Evolutionary conservation across 371 early-diverging fungal genomes (phyloP).

Genomic region (Mortierella sp.): DNA sequence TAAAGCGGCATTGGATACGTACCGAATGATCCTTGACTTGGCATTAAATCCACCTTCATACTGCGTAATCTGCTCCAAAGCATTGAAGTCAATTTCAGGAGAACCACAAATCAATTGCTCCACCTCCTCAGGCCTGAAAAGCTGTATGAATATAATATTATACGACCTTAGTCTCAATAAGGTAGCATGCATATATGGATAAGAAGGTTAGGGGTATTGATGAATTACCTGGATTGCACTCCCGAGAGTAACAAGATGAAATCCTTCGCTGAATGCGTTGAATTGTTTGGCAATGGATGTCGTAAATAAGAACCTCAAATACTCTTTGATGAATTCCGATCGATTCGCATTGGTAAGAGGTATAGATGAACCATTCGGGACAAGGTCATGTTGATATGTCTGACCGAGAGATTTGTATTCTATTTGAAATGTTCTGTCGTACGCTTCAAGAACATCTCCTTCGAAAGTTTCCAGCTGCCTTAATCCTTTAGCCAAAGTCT

Average conservation of each 20-base stretch:
- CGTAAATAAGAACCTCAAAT: slow-evolving; percentile 68
- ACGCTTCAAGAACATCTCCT: slow-evolving; percentile 87
- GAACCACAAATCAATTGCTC: slow-evolving; percentile 97
- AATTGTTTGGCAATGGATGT: slow-evolving; percentile 84
- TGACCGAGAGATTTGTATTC: slow-evolving; percentile 84
- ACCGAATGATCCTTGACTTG: slow-evolving; percentile 75
- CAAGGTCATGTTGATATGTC: slow-evolving; percentile 73
- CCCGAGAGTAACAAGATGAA: slow-evolving; percentile 88
- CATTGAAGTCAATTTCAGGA: slow-evolving; percentile 88
- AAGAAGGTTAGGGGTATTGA: neutral
- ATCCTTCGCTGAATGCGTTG: slow-evolving; percentile 90
- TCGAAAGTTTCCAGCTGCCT: slow-evolving; percentile 78
- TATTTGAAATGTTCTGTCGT: slow-evolving; percentile 85
- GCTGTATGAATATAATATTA: slow-evolving; percentile 38
- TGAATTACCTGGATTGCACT: slow-evolving; percentile 77
- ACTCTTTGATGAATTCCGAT: slow-evolving; percentile 82
- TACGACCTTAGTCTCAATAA: neutral
- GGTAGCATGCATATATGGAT: neutral
- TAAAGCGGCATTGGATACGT: slow-evolving; percentile 12
- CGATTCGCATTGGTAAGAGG: slow-evolving; percentile 83
- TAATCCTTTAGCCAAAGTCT: slow-evolving; percentile 85
- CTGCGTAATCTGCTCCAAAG: slow-evolving; percentile 84
- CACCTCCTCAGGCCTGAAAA: slow-evolving; percentile 95
- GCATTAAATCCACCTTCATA: slow-evolving; percentile 90
- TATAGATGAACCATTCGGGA: slow-evolving; percentile 75